These are phyloP conservation scores for Leptographium flavum DNA, from an alignment of 2,329 filamentous ascomycete species.

Conservation along the genomic window DNA sequence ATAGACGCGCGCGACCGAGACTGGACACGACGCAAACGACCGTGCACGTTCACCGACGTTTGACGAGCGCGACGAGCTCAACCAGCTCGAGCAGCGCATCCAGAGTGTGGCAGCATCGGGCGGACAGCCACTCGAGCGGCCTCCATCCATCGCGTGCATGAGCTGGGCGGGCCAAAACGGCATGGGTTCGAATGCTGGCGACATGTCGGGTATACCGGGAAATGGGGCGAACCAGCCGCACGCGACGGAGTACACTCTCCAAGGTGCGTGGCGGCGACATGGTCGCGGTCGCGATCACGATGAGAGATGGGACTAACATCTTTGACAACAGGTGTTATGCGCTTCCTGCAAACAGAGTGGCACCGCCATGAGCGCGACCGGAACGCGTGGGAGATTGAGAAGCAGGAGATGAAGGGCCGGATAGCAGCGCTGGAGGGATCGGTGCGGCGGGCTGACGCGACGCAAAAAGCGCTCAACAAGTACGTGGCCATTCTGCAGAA, in stretches of 20 bases:
- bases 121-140: not conserved
- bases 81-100: not conserved
- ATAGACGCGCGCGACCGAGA: not conserved
- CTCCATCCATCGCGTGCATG: slow-evolving; percentile 5
- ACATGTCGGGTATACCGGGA: slow-evolving; percentile 30
- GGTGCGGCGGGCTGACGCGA: slow-evolving; percentile 68
- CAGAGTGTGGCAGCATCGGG: not conserved
- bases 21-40: not conserved
- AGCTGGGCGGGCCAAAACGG: slow-evolving; percentile 13
- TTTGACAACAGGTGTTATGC: slow-evolving; percentile 67
- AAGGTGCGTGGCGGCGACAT: slow-evolving; percentile 22
- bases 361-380: slow-evolving; percentile 94
- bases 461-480: slow-evolving; percentile 79
- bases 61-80: not conserved
- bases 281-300: not conserved
- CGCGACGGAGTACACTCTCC: slow-evolving; percentile 47
- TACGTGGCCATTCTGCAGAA: slow-evolving; percentile 82
- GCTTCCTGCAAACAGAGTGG: slow-evolving; percentile 98
- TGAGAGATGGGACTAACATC: not conserved
- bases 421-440: slow-evolving; percentile 92
- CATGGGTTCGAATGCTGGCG: slow-evolving; percentile 28
- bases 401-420: slow-evolving; percentile 96
- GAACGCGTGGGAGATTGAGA: slow-evolving; percentile 98
- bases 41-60: not conserved
- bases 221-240: slow-evolving; percentile 36